A percentile compares a stretch with the other conserved stretches of the same genome.
Evolutionary conservation across 306 rosid genomes (phyloP).

Genomic region (Quercus engelmannii): DNA sequence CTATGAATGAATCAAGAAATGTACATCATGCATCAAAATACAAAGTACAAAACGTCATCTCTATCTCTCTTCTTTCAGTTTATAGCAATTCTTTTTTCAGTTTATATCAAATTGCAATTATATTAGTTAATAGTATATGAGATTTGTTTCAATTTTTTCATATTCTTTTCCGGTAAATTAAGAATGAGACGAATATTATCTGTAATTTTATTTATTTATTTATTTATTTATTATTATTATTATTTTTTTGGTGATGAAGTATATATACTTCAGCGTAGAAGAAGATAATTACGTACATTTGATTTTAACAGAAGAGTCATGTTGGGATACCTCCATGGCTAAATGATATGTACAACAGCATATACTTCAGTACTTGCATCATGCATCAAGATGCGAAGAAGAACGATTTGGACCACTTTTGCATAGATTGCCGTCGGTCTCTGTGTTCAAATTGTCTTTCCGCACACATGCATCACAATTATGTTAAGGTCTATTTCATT

Average conservation of each 20-base stretch:
- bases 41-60: neutral
- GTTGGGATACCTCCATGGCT: slow-evolving; percentile 23
- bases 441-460: slow-evolving; percentile 23
- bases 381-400: slow-evolving; percentile 11
- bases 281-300: neutral
- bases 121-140: neutral
- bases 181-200: too few relatives aligned
- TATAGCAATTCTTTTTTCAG: neutral
- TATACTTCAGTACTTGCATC: slow-evolving; percentile 13
- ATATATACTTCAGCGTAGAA: neutral
- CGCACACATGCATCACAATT: slow-evolving; percentile 19
- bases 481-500: slow-evolving; percentile 13
- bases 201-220: too few relatives aligned
- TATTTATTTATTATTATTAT: too few relatives aligned
- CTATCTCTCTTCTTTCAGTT: neutral
- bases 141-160: neutral
- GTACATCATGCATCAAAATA: neutral
- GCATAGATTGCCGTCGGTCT: slow-evolving; percentile 22
- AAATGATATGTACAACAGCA: slow-evolving; percentile 6
- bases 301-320: slow-evolving; percentile 8
- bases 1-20: neutral
- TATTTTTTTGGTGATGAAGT: neutral
- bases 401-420: slow-evolving; percentile 23
- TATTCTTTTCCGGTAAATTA: neutral
- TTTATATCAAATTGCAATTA: neutral